These are phyloP conservation scores for Oxalis stricta DNA, from an alignment of 441 rosid species.

Conservation along the genomic window DNA sequence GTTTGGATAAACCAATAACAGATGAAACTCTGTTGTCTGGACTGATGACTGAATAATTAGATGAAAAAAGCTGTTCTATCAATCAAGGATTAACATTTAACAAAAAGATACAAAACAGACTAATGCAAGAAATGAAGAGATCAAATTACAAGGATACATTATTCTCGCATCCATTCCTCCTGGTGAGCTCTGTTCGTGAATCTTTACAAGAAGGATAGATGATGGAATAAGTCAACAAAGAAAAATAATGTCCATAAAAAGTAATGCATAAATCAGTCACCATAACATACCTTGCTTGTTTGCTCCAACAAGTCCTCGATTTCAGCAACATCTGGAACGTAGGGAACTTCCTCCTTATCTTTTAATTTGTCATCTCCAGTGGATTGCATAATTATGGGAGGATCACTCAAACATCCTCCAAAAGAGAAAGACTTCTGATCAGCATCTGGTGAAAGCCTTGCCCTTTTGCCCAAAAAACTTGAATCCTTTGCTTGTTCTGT, in stretches of 20 bases:
- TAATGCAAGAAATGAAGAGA: constrained; percentile 3
- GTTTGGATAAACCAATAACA: constrained; percentile 51
- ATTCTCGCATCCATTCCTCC: constrained; percentile 30
- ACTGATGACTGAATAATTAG: constrained; percentile 26
- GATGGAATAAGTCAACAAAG: constrained; percentile 15
- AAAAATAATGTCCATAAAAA: constrained; percentile 6
- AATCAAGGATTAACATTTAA: constrained; percentile 53
- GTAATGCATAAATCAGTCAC: not conserved
- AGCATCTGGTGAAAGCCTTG: constrained; percentile 31
- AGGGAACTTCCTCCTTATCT: constrained; percentile 31
- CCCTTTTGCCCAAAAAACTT: constrained; percentile 30
- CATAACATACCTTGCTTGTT: constrained; percentile 63
- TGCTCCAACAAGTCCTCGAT: constrained; percentile 93
- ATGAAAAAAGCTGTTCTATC: constrained; percentile 35
- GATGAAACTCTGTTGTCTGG: constrained; percentile 38
- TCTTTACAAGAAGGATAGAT: constrained; percentile 29
- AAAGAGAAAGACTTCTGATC: constrained; percentile 22
- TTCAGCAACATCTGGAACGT: constrained; percentile 78
- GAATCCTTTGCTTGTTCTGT: constrained; percentile 23
- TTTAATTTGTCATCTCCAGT: constrained; percentile 19
- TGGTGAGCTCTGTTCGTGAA: constrained; percentile 63
- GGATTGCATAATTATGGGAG: constrained; percentile 18
- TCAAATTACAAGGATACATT: constrained; percentile 46
- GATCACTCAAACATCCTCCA: constrained; percentile 20
- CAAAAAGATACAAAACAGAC: constrained; percentile 12